phyloP scores from a whole-genome alignment of 2,329 filamentous ascomycete species.

The Aureobasidium sp. region DNA sequence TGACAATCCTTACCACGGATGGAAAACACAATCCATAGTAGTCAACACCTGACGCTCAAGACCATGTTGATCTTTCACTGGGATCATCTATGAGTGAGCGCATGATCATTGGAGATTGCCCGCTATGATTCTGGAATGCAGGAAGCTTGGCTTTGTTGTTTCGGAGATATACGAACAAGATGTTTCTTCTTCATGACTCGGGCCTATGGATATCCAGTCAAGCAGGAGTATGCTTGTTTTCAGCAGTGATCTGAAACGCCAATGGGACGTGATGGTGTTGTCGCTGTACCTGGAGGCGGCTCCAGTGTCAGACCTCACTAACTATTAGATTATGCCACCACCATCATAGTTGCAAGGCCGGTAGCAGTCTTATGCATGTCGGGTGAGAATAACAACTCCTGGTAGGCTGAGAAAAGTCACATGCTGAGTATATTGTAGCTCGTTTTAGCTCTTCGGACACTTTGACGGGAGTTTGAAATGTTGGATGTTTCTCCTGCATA shows the following conservation, averaged over 20 bases:
- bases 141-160: slow-evolving; percentile 7
- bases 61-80: neutral
- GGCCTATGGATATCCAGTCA: neutral
- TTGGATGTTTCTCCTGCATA: slow-evolving; percentile 4
- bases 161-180: neutral
- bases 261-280: neutral
- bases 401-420: slow-evolving; percentile 6
- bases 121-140: slow-evolving; percentile 4
- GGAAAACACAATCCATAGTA: neutral
- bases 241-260: neutral
- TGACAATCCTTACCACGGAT: neutral
- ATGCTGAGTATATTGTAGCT: neutral
- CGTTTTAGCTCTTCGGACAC: neutral
- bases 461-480: neutral
- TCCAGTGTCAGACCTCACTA: neutral
- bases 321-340: slow-evolving; percentile 1
- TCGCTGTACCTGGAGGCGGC: neutral
- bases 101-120: slow-evolving; percentile 16
- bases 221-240: neutral
- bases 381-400: neutral
- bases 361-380: neutral
- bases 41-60: neutral
- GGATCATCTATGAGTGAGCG: neutral
- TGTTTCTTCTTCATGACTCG: neutral
- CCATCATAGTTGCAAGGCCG: neutral